Percentiles rank a stretch among this genome's conserved stretches.
These are phyloP conservation scores for Ocimum tenuiflorum DNA, from an alignment of 257 asterid species.

Conservation along the genomic window DNA sequence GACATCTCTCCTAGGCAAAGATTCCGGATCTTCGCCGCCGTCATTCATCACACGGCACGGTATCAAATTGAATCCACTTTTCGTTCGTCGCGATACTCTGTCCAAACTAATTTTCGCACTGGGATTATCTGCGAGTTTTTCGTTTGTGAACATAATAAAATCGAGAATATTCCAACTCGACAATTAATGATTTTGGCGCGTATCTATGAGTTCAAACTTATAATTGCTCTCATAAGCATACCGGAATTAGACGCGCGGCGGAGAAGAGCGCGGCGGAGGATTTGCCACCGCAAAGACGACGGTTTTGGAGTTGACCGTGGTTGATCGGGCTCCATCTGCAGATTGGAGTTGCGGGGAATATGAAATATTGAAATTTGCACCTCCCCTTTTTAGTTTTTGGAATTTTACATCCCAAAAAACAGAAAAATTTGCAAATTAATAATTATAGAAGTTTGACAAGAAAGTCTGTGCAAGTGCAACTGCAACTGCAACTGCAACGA, in stretches of 20 bases:
- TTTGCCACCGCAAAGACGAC: constrained; percentile 68
- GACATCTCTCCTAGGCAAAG: constrained; percentile 35
- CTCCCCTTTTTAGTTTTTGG: neutral
- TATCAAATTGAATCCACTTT: constrained; percentile 63
- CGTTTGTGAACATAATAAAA: constrained; percentile 9
- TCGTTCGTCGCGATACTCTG: constrained; percentile 54
- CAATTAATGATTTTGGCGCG: neutral
- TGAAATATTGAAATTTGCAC: neutral
- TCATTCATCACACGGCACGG: constrained; percentile 37
- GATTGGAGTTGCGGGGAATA: neutral
- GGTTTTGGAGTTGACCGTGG: constrained; percentile 27
- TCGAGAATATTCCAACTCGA: constrained; percentile 10
- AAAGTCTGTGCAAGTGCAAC: too few species aligned
- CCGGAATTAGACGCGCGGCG: constrained; percentile 41
- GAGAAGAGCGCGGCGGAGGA: constrained; percentile 69
- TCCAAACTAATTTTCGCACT: constrained; percentile 40
- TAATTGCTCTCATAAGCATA: neutral
- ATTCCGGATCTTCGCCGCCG: constrained; percentile 30
- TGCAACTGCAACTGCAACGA: too few species aligned
- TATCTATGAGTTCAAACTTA: neutral
- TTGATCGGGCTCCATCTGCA: constrained; percentile 22
- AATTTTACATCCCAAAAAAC: neutral
- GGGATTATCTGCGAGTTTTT: constrained; percentile 37
- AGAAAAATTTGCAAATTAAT: neutral
- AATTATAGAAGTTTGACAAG: too few species aligned